Evolutionary conservation across 345 rosid species (phyloP), one percentile per base, ranked within the genome.

Genomic region (Eucalyptus viminalis): DNA sequence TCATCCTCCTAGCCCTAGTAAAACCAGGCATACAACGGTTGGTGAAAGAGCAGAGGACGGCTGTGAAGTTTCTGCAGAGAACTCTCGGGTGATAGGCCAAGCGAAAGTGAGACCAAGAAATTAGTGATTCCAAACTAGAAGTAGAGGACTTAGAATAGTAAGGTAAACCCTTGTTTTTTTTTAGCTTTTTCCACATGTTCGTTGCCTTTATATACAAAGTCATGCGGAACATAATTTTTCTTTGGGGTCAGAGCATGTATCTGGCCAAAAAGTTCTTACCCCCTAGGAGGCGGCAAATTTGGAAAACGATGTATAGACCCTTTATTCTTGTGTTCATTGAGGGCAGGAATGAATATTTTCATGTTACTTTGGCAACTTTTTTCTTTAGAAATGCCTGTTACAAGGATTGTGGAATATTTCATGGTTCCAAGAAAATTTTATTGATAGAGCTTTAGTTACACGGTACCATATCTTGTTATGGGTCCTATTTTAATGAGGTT

Each of bases 191-290:
- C 69, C 89, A 50, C 72, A 88, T 27, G 69, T 49, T 88, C 80
- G 83, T 88, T 49, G 89, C 89, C 60, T 90, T 91, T 92, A 89
- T 92, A 91, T 88, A 76, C 89, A 89, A 31, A 83, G 15, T 62
- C 27, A 86, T 58, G 44, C n/a, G 87, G 92, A 72, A 31, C 58
- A 54, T 22, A 31, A 86, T 49, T 86, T 31, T 86, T 86, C 87
- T 60, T n/a, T 53, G 69, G 62, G 88, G 62, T 53, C 83, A 10
- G 83, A 72, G 22, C 14, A 37, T 72, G 83, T 10, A 72, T 72
- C 24, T 37, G 83, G 45, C 45, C 83, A 19, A 37, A 14, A 72
- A 72, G 45, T 72, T 72, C 83, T 72, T 21, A 72, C 25, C 45
- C 81, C 83, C 45, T 19, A 37, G 13, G 25, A 72, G 83, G 83